A percentile compares a stretch with the other conserved stretches of the same genome.
Evolutionary conservation across 1,139 yeast species (phyloP).

Genomic region (Kazachstania sp.): DNA sequence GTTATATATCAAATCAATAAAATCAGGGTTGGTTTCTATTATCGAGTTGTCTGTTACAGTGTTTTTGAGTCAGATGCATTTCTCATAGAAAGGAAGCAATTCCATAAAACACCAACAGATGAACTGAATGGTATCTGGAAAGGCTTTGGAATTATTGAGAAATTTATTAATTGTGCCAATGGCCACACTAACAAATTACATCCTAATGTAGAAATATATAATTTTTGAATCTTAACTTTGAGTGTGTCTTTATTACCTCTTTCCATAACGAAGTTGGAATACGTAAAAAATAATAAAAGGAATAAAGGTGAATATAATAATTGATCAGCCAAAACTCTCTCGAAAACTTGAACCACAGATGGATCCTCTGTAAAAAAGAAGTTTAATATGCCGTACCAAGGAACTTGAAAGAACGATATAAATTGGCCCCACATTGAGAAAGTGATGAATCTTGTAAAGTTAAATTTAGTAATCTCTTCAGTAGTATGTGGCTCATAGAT

Average conservation of each 20-base stretch:
- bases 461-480: slow-evolving; percentile 33
- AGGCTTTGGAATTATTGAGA: slow-evolving; percentile 65
- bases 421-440: slow-evolving; percentile 84
- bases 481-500: slow-evolving; percentile 16
- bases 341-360: slow-evolving; percentile 68
- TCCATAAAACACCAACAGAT: slow-evolving; percentile 85
- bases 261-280: slow-evolving; percentile 76
- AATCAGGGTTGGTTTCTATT: not conserved
- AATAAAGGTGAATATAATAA: slow-evolving; percentile 82
- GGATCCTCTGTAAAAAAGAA: slow-evolving; percentile 72
- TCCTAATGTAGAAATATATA: slow-evolving; percentile 68
- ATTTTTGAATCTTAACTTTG: slow-evolving; percentile 49
- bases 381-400: slow-evolving; percentile 83
- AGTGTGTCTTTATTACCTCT: slow-evolving; percentile 61
- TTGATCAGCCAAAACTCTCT: slow-evolving; percentile 86
- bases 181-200: slow-evolving; percentile 92
- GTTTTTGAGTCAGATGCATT: slow-evolving; percentile 33
- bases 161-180: slow-evolving; percentile 83
- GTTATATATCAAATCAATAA: not conserved
- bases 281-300: slow-evolving; percentile 69
- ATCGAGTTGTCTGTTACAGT: not conserved
- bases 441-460: slow-evolving; percentile 64
- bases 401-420: slow-evolving; percentile 74
- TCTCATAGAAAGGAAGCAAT: slow-evolving; percentile 77
- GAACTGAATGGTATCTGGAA: slow-evolving; percentile 90